These are phyloP conservation scores for Chalciporus chontae DNA, from an alignment of 768 basidiomycete species.

Conservation along the genomic window DNA sequence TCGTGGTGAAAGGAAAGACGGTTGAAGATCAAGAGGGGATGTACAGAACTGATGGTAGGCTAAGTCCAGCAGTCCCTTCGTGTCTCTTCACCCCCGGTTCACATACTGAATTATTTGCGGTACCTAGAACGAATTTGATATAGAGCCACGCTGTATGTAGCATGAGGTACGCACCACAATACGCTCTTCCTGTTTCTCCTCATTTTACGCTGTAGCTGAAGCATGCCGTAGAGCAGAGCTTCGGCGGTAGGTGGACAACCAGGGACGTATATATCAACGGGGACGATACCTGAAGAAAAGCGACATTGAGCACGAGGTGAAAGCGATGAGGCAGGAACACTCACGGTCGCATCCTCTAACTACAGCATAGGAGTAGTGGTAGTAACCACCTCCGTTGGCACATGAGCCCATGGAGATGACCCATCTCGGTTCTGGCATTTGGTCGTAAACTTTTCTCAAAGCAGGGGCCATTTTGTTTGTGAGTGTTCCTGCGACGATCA, in stretches of 20 bases:
- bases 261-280: slow-evolving; percentile 97
- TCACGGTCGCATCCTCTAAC: slow-evolving; percentile 96
- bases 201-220: slow-evolving; percentile 97
- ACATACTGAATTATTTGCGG: slow-evolving; percentile 19
- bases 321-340: slow-evolving; percentile 25
- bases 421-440: slow-evolving; percentile 99
- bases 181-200: slow-evolving; percentile 81
- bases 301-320: slow-evolving; percentile 8
- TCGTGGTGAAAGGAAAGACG: background rate
- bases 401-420: slow-evolving; percentile 99
- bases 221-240: slow-evolving; percentile 93
- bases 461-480: slow-evolving; percentile 99
- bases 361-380: slow-evolving; percentile 98
- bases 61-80: slow-evolving; percentile 14
- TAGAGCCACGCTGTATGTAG: background rate
- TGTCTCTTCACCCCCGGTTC: background rate
- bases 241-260: slow-evolving; percentile 97
- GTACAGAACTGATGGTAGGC: slow-evolving; percentile 25
- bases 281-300: slow-evolving; percentile 74
- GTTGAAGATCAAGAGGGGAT: slow-evolving; percentile 10
- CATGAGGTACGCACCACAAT: slow-evolving; percentile 58
- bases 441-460: slow-evolving; percentile 92
- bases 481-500: slow-evolving; percentile 98
- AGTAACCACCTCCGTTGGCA: slow-evolving; percentile 96
- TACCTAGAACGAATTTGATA: slow-evolving; percentile 19